Base-by-base conservation (phyloP, 1,284 basidiomycete species). In the Marasmius sp. region DNA sequence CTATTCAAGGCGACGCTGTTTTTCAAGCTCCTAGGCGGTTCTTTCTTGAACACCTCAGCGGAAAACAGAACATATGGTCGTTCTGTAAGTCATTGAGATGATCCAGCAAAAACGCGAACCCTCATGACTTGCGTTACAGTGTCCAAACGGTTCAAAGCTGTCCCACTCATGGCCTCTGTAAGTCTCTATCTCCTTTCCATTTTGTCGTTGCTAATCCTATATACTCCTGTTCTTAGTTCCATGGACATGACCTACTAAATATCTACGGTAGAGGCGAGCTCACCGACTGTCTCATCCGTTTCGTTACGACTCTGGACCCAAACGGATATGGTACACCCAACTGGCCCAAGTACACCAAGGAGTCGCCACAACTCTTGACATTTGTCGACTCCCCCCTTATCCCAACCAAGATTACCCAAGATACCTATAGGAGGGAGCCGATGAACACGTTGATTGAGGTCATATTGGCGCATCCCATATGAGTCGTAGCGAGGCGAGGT, bases 21-120 rank as follows among this genome's bases (percentile, higher is more conserved):
- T 86, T 88, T 72, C 83, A 86, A 59, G 83, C 76, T 0, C 81
- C 83, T 3, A 74, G 85, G 14, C 72, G 83, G 16, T 81, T 81
- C 70, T 77, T 87, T 64, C 65, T 86, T 14, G 67, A 81, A 43
- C 69, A 75, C 34, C 72, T 70, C 1, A 72, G 81, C 0, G 73
- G 68, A 0, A 78, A 79, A 57, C 82, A 84, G 64, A 71, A 74
- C 11, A 75, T 76, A 0, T 86, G 83, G 81, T 77, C 77, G 0
- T 87, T 76, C 69, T 27, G 83, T 84, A 64, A 57, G 75, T 71
- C 6, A 39, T 47, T 33, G 12, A 27, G 34, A 18, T 41, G 1
- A 22, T 11, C 48, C 38, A 37, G 18, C 20, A 18, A 16, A 18
- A 0, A 10, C 27, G 45, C 11, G 14, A 33, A 14, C 38, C 11